Percentiles rank a stretch among this genome's conserved stretches.
Conservation (phyloP, 805 yeast species). For the Pichia manshurica region DNA sequence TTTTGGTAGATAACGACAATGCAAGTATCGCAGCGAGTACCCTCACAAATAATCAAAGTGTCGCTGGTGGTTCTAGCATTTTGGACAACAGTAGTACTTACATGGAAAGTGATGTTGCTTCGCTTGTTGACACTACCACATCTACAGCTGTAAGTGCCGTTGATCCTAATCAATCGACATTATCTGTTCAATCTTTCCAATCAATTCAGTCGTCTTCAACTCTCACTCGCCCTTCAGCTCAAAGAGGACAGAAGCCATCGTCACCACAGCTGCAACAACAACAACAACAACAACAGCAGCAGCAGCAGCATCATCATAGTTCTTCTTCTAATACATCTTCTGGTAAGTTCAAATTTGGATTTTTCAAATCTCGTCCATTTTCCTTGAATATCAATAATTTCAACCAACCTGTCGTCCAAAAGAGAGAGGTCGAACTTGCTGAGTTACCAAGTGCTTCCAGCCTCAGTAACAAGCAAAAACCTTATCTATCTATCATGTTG, state of each 20-base stretch:
- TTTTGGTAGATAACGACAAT: background rate
- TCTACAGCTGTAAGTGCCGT: constrained; percentile 6
- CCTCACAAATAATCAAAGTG: background rate
- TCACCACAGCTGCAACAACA: background rate
- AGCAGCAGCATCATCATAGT: background rate
- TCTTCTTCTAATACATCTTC: constrained; percentile 6
- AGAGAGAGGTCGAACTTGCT: constrained; percentile 36
- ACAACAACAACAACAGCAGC: background rate
- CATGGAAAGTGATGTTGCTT: background rate
- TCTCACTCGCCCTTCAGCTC: background rate
- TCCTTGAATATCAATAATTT: constrained; percentile 42
- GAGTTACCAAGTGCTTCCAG: constrained; percentile 55
- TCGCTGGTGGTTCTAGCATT: background rate
- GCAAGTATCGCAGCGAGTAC: background rate
- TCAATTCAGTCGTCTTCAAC: background rate
- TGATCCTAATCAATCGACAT: background rate
- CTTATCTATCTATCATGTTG: constrained; percentile 42
- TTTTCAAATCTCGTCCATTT: constrained; percentile 48
- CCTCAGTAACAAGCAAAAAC: constrained; percentile 38
- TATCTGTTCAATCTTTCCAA: background rate
- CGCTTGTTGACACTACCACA: constrained; percentile 3
- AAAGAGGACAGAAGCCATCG: background rate
- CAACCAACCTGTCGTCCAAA: constrained; percentile 16
- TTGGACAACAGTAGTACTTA: constrained; percentile 5
- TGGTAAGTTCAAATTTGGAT: constrained; percentile 26